Conservation (phyloP, 306 rosid genomes). For the Erythrophleum fordii region DNA sequence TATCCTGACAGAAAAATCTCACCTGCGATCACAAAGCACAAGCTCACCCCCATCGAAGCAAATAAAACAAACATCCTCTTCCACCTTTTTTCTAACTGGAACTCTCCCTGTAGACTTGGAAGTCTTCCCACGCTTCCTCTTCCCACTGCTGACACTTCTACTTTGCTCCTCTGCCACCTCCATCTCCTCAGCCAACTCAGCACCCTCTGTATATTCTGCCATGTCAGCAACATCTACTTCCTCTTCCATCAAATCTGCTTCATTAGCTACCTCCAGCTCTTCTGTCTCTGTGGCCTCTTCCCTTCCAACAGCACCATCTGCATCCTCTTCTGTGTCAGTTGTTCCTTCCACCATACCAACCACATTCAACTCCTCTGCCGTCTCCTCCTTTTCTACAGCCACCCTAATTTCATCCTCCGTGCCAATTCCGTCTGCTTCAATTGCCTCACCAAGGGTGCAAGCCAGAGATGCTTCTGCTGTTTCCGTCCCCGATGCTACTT, state of each 20-base stretch:
- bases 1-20: slow-evolving; percentile 26
- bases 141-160: slow-evolving; percentile 53
- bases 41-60: slow-evolving; percentile 99
- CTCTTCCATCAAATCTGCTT: slow-evolving; percentile 30
- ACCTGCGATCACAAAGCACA: slow-evolving; percentile 98
- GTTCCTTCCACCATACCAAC: slow-evolving; percentile 19
- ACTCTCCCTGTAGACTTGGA: slow-evolving; percentile 54
- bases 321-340: slow-evolving; percentile 35
- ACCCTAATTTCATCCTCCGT: slow-evolving; percentile 41
- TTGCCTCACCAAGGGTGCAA: neutral
- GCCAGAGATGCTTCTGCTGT: neutral
- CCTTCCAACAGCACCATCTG: slow-evolving; percentile 24
- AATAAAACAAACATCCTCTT: slow-evolving; percentile 98
- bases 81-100: slow-evolving; percentile 68
- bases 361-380: slow-evolving; percentile 17
- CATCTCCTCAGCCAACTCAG: slow-evolving; percentile 52
- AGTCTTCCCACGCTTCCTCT: slow-evolving; percentile 87
- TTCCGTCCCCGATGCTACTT: neutral
- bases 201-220: slow-evolving; percentile 50
- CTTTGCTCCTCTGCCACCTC: slow-evolving; percentile 56
- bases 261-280: slow-evolving; percentile 42
- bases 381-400: slow-evolving; percentile 33
- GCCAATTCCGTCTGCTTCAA: slow-evolving; percentile 2
- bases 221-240: slow-evolving; percentile 37
- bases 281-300: slow-evolving; percentile 47